phyloP scores from a whole-genome alignment of 768 basidiomycete genomes.

The Auricularia auricula-judae region DNA sequence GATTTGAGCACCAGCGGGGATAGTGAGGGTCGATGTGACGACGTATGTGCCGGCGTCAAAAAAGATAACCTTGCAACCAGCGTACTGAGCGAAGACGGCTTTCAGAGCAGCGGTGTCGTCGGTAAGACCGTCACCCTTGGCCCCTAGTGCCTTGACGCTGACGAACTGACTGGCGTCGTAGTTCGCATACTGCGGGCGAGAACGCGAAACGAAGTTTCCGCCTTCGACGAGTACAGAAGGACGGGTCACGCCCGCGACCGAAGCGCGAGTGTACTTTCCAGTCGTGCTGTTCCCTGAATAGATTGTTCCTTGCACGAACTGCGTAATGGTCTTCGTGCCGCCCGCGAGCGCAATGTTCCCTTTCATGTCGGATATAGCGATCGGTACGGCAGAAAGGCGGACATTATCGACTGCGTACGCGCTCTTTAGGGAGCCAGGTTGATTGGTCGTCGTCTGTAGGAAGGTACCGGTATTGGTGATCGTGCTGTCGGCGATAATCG shows the following conservation, averaged over 20 bases:
- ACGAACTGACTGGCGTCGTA: conserved; percentile 9
- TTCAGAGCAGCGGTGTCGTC: conserved; percentile 15
- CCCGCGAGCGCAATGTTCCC: conserved; percentile 9
- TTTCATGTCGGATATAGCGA: conserved; percentile 5
- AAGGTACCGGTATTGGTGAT: conserved; percentile 9
- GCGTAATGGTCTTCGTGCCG: conserved; percentile 6
- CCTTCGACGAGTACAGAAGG: conserved; percentile 7
- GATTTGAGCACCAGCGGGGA: conserved; percentile 12
- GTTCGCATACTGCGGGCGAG: conserved; percentile 2
- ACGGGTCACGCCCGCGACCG: conserved; percentile 4
- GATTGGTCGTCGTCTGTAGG: conserved; percentile 9
- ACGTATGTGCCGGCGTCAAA: conserved; percentile 11
- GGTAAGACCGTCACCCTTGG: conserved; percentile 12
- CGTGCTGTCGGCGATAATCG: conserved; percentile 5
- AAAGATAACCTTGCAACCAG: conserved; percentile 12
- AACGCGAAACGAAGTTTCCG: conserved; percentile 1
- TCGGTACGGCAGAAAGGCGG: conserved; percentile 8
- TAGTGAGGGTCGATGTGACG: conserved; percentile 9
- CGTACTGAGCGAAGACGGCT: conserved; percentile 8
- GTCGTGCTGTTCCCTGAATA: conserved; percentile 7
- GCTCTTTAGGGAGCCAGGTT: conserved; percentile 4
- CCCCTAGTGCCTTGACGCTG: conserved; percentile 9
- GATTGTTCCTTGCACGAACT: conserved; percentile 11
- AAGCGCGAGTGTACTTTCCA: conserved; percentile 1
- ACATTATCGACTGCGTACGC: conserved; percentile 11